These are phyloP conservation scores for Rhizopus sp. DNA, from an alignment of 371 early-diverging fungal species.

Conservation along the genomic window DNA sequence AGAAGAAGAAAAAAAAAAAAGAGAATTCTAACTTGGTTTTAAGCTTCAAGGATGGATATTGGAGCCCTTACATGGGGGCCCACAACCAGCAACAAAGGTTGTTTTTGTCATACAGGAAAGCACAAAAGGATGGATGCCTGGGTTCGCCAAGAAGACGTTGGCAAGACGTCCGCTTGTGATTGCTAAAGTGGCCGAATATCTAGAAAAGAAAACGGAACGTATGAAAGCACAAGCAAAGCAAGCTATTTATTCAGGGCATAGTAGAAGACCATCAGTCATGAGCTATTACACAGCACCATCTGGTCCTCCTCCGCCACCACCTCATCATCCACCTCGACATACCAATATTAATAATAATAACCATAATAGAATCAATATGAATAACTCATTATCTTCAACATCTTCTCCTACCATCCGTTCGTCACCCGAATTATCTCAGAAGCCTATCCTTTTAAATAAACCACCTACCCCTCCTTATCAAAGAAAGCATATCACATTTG, in stretches of 20 bases:
- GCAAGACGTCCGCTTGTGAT: conserved; percentile 67
- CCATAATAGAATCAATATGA: background rate
- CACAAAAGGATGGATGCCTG: conserved; percentile 63
- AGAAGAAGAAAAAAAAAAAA: conserved; percentile 6
- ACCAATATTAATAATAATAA: background rate
- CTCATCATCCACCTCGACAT: background rate
- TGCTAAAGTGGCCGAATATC: conserved; percentile 62
- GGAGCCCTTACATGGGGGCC: conserved; percentile 52
- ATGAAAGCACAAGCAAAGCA: conserved; percentile 32
- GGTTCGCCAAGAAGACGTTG: conserved; percentile 65
- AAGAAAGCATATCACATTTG: conserved; percentile 43
- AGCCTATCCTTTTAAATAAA: background rate
- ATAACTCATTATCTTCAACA: conserved; percentile 2
- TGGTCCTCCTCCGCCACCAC: background rate
- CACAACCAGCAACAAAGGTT: conserved; percentile 58
- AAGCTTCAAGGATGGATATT: conserved; percentile 69
- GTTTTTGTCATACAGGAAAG: conserved; percentile 58
- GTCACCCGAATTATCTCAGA: too few species aligned
- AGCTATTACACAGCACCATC: background rate
- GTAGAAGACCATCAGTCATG: conserved; percentile 39
- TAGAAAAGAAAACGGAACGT: conserved; percentile 63
- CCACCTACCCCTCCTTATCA: background rate
- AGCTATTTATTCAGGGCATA: conserved; percentile 14
- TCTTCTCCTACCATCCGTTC: conserved; percentile 12
- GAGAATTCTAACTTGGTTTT: background rate